phyloP scores from a whole-genome alignment of 768 basidiomycete genomes.

The Tylopilus sp. region DNA sequence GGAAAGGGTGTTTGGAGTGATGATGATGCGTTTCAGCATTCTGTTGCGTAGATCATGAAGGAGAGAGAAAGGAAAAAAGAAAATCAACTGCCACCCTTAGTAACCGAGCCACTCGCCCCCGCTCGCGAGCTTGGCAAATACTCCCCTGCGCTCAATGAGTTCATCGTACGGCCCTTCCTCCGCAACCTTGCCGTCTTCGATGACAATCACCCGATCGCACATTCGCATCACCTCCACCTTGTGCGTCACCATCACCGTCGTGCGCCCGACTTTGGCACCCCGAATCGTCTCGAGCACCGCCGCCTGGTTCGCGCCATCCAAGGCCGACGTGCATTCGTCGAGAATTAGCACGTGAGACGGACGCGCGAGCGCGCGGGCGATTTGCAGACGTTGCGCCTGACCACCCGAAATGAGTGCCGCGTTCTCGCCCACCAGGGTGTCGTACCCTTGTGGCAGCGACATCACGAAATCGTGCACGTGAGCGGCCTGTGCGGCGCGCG shows the following conservation, averaged over 20 bases:
- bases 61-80: not conserved
- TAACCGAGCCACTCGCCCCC: conserved; percentile 66
- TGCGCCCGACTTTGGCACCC: conserved; percentile 60
- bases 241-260: conserved; percentile 92
- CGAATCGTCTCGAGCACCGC: conserved; percentile 77
- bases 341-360: conserved; percentile 72
- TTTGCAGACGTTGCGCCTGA: conserved; percentile 89
- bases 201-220: conserved; percentile 85
- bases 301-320: conserved; percentile 82
- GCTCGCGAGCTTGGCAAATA: conserved; percentile 73
- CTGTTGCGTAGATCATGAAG: not conserved
- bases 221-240: conserved; percentile 86
- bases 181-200: conserved; percentile 70
- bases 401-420: conserved; percentile 90
- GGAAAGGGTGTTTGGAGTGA: no score
- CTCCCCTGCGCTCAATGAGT: conserved; percentile 61
- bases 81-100: conserved; percentile 12
- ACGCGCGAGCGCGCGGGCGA: conserved; percentile 86
- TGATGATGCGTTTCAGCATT: not conserved
- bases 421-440: conserved; percentile 87
- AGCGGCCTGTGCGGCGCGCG: conserved; percentile 69
- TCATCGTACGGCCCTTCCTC: conserved; percentile 78
- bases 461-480: conserved; percentile 86
- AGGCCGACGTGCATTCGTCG: conserved; percentile 93
- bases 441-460: conserved; percentile 77